Base-by-base conservation (phyloP, 1,284 basidiomycete species). In the Ganoderma meredithae region DNA sequence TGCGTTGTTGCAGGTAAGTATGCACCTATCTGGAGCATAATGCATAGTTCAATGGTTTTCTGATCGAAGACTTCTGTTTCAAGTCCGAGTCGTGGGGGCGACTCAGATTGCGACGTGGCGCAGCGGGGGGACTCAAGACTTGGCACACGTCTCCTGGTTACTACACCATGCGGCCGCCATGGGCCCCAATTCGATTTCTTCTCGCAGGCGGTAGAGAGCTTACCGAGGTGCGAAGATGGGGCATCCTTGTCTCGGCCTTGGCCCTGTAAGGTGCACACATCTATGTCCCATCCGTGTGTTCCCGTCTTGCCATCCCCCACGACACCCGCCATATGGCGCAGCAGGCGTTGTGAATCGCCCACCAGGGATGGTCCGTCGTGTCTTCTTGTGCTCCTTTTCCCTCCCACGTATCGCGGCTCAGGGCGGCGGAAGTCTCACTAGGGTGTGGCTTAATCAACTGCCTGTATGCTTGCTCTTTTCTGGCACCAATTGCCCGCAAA, bases 371-470 rank as follows among this genome's bases (percentile, higher is more conserved):
- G 3, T 22, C 47, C 19, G 9, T 25, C 47, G 47, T 49, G 47
- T 22, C 22, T 49, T 49, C 47, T 49, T 13, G 9, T 25, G 12
- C 22, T 49, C 12, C 12, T 13, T 47, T 49, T 22, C 12, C 47
- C 47, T 49, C 47, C 19, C 47, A 49, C 47, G 47, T 49, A 13
- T 25, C 10, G n/a, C 5, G 22, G 47, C 25, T 25, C 47, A 25
- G 47, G 47, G 22, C n/a, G n/a, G 10, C 22, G 47, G 47, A 49
- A 49, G 47, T 22, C 25, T 10, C 22, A 49, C 22, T 25, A 25
- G 47, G 22, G 22, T 49, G 47, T 25, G 47, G 47, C 47, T 49
- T 19, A 49, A 49, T 49, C 47, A 49, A 49, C 47, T 49, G 47
- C 47, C 47, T 49, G 47, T 49, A 49, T 49, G 47, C 47, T 9